Evolutionary conservation across 768 basidiomycete species (phyloP).

Genomic region (Tulasnella sp.): DNA sequence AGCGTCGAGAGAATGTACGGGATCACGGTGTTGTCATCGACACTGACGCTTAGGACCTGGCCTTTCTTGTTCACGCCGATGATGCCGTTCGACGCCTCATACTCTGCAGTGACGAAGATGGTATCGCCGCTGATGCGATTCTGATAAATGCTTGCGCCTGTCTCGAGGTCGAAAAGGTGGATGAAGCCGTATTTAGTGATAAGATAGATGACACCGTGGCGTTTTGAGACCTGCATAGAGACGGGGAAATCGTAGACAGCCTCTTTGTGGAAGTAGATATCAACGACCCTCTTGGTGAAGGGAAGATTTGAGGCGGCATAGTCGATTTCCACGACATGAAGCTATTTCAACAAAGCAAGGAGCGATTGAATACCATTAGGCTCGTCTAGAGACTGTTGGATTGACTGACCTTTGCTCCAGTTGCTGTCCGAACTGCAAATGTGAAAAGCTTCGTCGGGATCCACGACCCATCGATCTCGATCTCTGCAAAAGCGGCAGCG

Average conservation of each 20-base stretch:
- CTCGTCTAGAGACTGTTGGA: neutral
- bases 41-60: conserved; percentile 91
- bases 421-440: conserved; percentile 92
- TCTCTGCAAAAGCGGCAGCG: conserved; percentile 87
- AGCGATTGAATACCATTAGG: neutral
- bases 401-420: conserved; percentile 79
- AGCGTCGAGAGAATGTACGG: conserved; percentile 89
- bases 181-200: conserved; percentile 99
- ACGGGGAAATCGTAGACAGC: conserved; percentile 98
- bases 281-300: conserved; percentile 94
- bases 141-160: conserved; percentile 98
- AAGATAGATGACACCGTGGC: conserved; percentile 92
- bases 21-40: conserved; percentile 94
- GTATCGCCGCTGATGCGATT: conserved; percentile 99
- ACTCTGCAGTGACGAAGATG: conserved; percentile 96
- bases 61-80: conserved; percentile 99
- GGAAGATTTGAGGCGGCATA: conserved; percentile 85
- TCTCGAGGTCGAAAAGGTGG: conserved; percentile 95
- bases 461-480: conserved; percentile 83
- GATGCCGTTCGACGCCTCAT: conserved; percentile 88
- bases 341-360: conserved; percentile 37
- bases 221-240: conserved; percentile 96
- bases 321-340: conserved; percentile 97
- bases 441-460: conserved; percentile 83
- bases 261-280: conserved; percentile 98